phyloP scores from a whole-genome alignment of 805 yeast species.

The Pichia nanzhaoensis region DNA sequence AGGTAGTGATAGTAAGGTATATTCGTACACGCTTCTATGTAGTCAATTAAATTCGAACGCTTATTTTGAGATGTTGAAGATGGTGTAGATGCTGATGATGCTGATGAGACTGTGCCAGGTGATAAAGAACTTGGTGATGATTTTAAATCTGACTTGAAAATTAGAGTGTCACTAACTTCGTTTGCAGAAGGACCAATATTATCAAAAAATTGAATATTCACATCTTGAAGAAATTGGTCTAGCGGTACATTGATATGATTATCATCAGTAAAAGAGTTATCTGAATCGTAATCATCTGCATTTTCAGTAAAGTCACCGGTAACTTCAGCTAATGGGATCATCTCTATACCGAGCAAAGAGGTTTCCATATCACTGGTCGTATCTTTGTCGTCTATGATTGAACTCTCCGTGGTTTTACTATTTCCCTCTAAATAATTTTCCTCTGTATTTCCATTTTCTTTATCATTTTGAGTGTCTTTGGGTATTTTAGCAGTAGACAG shows the following conservation, averaged over 20 bases:
- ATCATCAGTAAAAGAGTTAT: slow-evolving; percentile 22
- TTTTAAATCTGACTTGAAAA: slow-evolving; percentile 4
- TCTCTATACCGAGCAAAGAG: slow-evolving; percentile 21
- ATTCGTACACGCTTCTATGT: slow-evolving; percentile 24
- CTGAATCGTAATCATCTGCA: slow-evolving; percentile 19
- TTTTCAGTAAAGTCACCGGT: slow-evolving; percentile 18
- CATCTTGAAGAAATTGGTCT: slow-evolving; percentile 24
- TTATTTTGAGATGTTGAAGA: slow-evolving; percentile 8
- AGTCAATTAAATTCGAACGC: slow-evolving; percentile 20
- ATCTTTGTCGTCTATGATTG: background rate
- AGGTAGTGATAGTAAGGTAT: slow-evolving; percentile 27
- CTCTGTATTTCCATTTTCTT: background rate
- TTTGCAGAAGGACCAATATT: slow-evolving; percentile 27
- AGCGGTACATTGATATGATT: slow-evolving; percentile 25
- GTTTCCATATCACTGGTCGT: slow-evolving; percentile 9
- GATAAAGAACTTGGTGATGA: background rate
- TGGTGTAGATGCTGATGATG: slow-evolving; percentile 2
- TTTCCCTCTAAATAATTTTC: background rate
- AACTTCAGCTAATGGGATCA: slow-evolving; percentile 28
- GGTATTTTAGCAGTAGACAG: too few relatives aligned
- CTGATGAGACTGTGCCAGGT: slow-evolving; percentile 6
- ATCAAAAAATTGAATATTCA: slow-evolving; percentile 28
- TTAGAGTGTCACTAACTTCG: slow-evolving; percentile 14
- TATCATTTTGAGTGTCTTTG: background rate
- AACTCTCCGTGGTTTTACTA: background rate